A percentile compares a stretch with the other conserved stretches of the same genome.
Evolutionary conservation across 2,329 filamentous ascomycete species (phyloP).

Genomic region (Aquanectria penicillioides): DNA sequence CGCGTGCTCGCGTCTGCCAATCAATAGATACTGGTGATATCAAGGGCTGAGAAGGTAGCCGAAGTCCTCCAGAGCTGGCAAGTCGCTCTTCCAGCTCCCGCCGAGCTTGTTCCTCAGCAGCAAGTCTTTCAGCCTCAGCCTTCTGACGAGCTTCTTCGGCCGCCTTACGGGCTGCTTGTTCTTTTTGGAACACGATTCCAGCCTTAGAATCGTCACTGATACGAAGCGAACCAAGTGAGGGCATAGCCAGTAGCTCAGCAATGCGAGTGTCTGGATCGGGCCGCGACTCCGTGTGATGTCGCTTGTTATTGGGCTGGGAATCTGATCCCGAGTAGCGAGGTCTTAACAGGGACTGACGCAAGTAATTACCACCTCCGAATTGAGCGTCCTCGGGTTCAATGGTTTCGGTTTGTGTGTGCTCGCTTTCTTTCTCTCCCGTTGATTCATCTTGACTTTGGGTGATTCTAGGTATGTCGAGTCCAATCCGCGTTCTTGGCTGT

Average conservation of each 20-base stretch:
- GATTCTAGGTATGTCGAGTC: slow-evolving; percentile 38
- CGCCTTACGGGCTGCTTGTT: slow-evolving; percentile 35
- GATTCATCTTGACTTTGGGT: slow-evolving; percentile 3
- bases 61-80: slow-evolving; percentile 44
- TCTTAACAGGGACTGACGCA: not conserved
- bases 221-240: slow-evolving; percentile 37
- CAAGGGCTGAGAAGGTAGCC: slow-evolving; percentile 40
- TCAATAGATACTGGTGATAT: slow-evolving; percentile 41
- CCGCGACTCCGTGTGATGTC: slow-evolving; percentile 16
- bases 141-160: slow-evolving; percentile 41
- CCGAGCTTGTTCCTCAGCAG: slow-evolving; percentile 36
- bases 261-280: slow-evolving; percentile 35
- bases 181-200: slow-evolving; percentile 37
- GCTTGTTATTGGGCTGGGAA: not conserved
- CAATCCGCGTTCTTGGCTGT: slow-evolving; percentile 38
- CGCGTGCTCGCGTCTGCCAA: slow-evolving; percentile 40
- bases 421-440: not conserved
- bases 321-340: not conserved
- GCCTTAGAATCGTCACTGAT: slow-evolving; percentile 44
- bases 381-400: not conserved
- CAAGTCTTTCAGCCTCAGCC: slow-evolving; percentile 38
- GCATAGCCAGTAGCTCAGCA: slow-evolving; percentile 38
- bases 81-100: slow-evolving; percentile 42
- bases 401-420: not conserved
- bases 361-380: not conserved